Percentiles rank a stretch among this genome's conserved stretches.
These are phyloP conservation scores for Phytophthora palmivora DNA, from an alignment of 352 stramenopile genomes.

Conservation along the genomic window DNA sequence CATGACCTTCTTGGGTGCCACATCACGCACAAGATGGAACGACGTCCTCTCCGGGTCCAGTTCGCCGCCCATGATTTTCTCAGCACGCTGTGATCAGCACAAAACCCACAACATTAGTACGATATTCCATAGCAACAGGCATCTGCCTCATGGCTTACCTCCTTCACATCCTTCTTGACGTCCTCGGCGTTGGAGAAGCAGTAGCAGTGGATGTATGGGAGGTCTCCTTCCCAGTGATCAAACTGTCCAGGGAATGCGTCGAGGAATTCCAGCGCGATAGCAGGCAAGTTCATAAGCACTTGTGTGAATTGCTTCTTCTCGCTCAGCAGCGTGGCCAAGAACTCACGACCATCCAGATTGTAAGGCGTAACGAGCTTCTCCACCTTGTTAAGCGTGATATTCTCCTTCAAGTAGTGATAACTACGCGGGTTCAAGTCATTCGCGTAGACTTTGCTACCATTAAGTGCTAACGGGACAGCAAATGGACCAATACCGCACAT, in stretches of 20 bases:
- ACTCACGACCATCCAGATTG: slow-evolving; percentile 95
- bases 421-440: slow-evolving; percentile 95
- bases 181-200: slow-evolving; percentile 93
- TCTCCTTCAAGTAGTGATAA: slow-evolving; percentile 92
- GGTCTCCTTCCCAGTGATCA: slow-evolving; percentile 68
- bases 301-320: slow-evolving; percentile 86
- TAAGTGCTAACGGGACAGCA: slow-evolving; percentile 92
- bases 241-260: slow-evolving; percentile 73
- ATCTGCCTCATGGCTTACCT: slow-evolving; percentile 41
- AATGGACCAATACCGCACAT: slow-evolving; percentile 98
- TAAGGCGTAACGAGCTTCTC: slow-evolving; percentile 75
- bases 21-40: slow-evolving; percentile 94
- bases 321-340: slow-evolving; percentile 82
- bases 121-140: not conserved
- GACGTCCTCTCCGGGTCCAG: slow-evolving; percentile 58
- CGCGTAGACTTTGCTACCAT: slow-evolving; percentile 86
- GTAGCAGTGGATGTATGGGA: slow-evolving; percentile 94
- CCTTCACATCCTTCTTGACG: slow-evolving; percentile 68
- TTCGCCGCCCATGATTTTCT: slow-evolving; percentile 66
- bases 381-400: slow-evolving; percentile 94
- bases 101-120: slow-evolving; percentile 22
- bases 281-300: slow-evolving; percentile 97
- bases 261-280: slow-evolving; percentile 95
- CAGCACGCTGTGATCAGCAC: slow-evolving; percentile 54
- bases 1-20: slow-evolving; percentile 98